A percentile compares a stretch with the other conserved stretches of the same genome.
Conservation (phyloP, 2,329 filamentous ascomycete genomes). For the Diplodia intermedia region DNA sequence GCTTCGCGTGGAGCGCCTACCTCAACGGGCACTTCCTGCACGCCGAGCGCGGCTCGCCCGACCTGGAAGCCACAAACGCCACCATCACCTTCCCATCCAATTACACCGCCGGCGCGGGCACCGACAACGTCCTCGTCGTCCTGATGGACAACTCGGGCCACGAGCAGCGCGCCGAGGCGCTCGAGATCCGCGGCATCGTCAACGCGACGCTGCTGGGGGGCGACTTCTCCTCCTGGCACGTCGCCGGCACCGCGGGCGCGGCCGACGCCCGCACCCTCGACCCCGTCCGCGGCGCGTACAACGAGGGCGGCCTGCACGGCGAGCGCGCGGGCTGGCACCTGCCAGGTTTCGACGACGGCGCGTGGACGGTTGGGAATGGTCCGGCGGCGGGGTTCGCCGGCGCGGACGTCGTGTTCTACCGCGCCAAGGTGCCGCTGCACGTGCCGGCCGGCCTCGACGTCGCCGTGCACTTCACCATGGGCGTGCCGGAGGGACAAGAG, state of each 20-base stretch:
- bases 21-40: slow-evolving; percentile 64
- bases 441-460: slow-evolving; percentile 62
- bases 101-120: slow-evolving; percentile 46
- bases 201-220: slow-evolving; percentile 59
- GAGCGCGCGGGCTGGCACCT: slow-evolving; percentile 67
- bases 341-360: slow-evolving; percentile 60
- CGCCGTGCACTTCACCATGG: slow-evolving; percentile 62
- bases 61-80: slow-evolving; percentile 39
- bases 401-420: slow-evolving; percentile 64
- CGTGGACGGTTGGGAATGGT: slow-evolving; percentile 49
- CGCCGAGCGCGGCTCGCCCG: slow-evolving; percentile 58
- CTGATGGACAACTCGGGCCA: slow-evolving; percentile 68
- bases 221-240: slow-evolving; percentile 57
- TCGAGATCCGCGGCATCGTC: slow-evolving; percentile 60
- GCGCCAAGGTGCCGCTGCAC: slow-evolving; percentile 58
- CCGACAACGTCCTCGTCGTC: slow-evolving; percentile 58
- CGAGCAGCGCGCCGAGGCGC: slow-evolving; percentile 59
- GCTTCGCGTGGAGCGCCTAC: slow-evolving; percentile 65
- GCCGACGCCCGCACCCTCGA: slow-evolving; percentile 62
- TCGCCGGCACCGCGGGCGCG: slow-evolving; percentile 57
- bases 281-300: slow-evolving; percentile 61
- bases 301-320: slow-evolving; percentile 65
- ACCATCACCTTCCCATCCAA: slow-evolving; percentile 57
- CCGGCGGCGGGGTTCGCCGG: slow-evolving; percentile 54
- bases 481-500: slow-evolving; percentile 49